A percentile compares a stretch with the other conserved stretches of the same genome.
phyloP scores from a whole-genome alignment of 768 basidiomycete species.

The Termitomyces sp. region DNA sequence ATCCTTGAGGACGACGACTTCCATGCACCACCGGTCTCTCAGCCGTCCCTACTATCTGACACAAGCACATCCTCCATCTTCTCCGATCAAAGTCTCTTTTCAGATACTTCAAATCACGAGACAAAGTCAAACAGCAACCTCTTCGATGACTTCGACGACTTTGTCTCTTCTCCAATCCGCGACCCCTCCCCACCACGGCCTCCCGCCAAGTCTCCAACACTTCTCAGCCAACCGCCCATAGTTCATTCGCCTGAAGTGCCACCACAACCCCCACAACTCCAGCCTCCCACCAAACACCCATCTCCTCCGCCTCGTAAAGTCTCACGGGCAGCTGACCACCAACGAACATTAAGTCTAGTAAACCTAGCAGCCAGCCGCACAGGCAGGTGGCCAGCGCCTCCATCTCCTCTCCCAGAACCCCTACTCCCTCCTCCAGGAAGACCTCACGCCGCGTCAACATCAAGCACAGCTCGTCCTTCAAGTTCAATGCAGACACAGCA shows the following conservation, averaged over 20 bases:
- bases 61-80: conserved; percentile 24
- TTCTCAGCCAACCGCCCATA: conserved; percentile 11
- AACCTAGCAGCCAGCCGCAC: conserved; percentile 52
- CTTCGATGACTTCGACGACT: conserved; percentile 29
- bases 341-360: conserved; percentile 57
- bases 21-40: conserved; percentile 28
- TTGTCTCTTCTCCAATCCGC: conserved; percentile 38
- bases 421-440: conserved; percentile 23
- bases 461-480: conserved; percentile 2
- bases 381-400: conserved; percentile 42
- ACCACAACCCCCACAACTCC: conserved; percentile 3
- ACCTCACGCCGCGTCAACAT: conserved; percentile 10
- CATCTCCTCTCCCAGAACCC: conserved; percentile 24
- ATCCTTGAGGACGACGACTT: conserved; percentile 44
- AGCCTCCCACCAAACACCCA: conserved; percentile 16
- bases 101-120: conserved; percentile 19
- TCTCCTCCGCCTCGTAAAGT: conserved; percentile 24
- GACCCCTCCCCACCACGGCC: conserved; percentile 49
- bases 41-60: conserved; percentile 16
- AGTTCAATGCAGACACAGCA: conserved; percentile 30
- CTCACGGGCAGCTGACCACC: conserved; percentile 46
- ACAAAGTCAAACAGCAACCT: conserved; percentile 11
- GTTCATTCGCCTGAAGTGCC: background rate
- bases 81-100: conserved; percentile 18
- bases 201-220: conserved; percentile 29